phyloP scores from a whole-genome alignment of 2,329 filamentous ascomycete genomes.

The Pestalotiopsis sp. region DNA sequence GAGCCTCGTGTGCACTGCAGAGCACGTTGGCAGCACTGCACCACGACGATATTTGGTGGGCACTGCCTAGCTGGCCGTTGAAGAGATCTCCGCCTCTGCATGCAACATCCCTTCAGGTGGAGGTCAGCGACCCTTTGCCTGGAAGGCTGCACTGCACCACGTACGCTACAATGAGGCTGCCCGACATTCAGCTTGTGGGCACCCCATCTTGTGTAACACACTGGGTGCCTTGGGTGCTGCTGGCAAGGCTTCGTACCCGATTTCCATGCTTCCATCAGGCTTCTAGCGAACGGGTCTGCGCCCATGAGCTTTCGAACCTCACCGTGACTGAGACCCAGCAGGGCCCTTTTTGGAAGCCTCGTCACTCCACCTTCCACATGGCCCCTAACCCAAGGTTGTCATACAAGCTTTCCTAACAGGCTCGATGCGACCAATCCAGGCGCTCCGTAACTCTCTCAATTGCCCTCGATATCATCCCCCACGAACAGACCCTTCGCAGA shows the following conservation, averaged over 20 bases:
- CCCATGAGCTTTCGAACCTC: not conserved
- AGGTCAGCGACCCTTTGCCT: not conserved
- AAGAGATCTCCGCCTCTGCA: not conserved
- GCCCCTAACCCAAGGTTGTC: not conserved
- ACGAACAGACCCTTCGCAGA: not conserved
- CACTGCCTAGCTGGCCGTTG: not conserved
- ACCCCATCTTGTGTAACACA: slow-evolving; percentile 1
- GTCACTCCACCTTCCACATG: slow-evolving; percentile 1
- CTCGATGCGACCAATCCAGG: not conserved
- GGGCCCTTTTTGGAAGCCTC: not conserved
- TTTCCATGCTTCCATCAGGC: slow-evolving; percentile 5
- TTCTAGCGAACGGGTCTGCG: slow-evolving; percentile 9
- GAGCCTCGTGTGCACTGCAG: not conserved
- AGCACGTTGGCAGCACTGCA: not conserved
- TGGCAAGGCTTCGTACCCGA: not conserved
- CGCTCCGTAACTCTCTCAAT: not conserved
- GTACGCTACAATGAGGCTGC: not conserved
- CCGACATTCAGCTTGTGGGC: not conserved
- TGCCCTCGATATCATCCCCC: not conserved
- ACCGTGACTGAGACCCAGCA: not conserved
- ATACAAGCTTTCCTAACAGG: slow-evolving; percentile 1
- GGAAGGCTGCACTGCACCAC: not conserved
- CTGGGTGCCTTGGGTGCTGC: not conserved
- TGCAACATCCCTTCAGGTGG: not conserved
- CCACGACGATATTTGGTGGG: not conserved